Conservation (phyloP, 805 yeast species). For the Candida morakotiae region DNA sequence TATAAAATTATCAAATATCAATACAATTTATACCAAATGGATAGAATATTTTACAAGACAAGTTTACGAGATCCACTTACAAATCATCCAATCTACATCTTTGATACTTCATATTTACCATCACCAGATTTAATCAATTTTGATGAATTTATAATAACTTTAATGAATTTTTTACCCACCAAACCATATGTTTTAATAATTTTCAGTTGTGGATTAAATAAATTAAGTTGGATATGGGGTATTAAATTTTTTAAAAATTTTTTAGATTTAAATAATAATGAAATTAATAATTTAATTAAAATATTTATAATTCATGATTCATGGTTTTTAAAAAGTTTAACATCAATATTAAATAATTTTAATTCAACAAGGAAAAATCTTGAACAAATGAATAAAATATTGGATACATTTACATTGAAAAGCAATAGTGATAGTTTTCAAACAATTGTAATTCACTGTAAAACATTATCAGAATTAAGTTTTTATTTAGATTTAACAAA, state of each 20-base stretch:
- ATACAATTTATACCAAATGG: conserved; percentile 20
- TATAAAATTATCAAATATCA: background rate
- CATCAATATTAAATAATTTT: conserved; percentile 66
- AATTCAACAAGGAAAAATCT: conserved; percentile 29
- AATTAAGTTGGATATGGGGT: conserved; percentile 69
- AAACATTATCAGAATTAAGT: conserved; percentile 51
- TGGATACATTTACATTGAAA: conserved; percentile 21
- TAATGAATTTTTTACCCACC: conserved; percentile 56
- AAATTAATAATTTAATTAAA: conserved; percentile 46
- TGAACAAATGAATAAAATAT: conserved; percentile 20
- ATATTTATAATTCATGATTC: conserved; percentile 84
- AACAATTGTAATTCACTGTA: conserved; percentile 37
- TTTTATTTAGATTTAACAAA: conserved; percentile 67
- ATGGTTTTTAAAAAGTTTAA: conserved; percentile 79
- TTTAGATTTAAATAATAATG: conserved; percentile 42
- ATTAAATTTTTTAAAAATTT: conserved; percentile 50
- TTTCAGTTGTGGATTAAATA: conserved; percentile 77
- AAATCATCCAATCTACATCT: conserved; percentile 67
- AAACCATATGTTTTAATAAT: conserved; percentile 64
- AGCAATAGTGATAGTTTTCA: background rate
- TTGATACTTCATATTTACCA: conserved; percentile 82
- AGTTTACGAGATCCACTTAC: conserved; percentile 63
- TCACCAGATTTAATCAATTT: conserved; percentile 41
- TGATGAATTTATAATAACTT: conserved; percentile 52
- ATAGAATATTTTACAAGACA: conserved; percentile 52